Percentiles rank a stretch among this genome's conserved stretches.
These are phyloP conservation scores for Ceratocystis alfenasii DNA, from an alignment of 2,329 filamentous ascomycete species.

Conservation along the genomic window DNA sequence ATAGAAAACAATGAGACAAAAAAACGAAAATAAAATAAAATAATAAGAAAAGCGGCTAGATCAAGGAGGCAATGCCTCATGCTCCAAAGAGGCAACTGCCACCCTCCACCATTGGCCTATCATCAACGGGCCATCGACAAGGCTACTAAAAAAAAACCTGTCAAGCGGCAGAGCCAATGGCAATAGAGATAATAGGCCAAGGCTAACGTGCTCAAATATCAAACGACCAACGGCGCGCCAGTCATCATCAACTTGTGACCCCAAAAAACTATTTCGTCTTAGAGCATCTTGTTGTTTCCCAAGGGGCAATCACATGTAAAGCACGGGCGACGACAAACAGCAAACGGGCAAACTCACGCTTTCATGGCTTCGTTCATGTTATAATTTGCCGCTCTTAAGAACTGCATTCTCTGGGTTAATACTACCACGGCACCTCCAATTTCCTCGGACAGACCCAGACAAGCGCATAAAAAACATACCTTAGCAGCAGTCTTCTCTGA, in stretches of 20 bases:
- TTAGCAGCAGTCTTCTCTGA: conserved; percentile 35
- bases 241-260: background rate
- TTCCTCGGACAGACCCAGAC: background rate
- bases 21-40: conserved; percentile 5
- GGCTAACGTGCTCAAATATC: background rate
- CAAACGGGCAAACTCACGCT: conserved; percentile 38
- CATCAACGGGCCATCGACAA: background rate
- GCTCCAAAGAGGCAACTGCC: background rate
- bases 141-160: background rate
- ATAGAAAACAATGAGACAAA: background rate
- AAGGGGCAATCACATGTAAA: background rate
- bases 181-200: background rate
- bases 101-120: background rate
- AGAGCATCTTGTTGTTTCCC: background rate
- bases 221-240: background rate
- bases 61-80: background rate
- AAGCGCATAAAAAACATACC: conserved; percentile 30
- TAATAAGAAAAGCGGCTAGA: conserved; percentile 14
- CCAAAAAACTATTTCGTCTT: background rate
- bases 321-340: background rate
- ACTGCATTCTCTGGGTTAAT: conserved; percentile 13
- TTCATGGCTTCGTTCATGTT: conserved; percentile 44
- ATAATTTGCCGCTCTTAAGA: conserved; percentile 31
- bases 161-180: background rate
- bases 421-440: background rate